Conservation (phyloP, 495 filamentous ascomycete species). For the Tuber magnatum region DNA sequence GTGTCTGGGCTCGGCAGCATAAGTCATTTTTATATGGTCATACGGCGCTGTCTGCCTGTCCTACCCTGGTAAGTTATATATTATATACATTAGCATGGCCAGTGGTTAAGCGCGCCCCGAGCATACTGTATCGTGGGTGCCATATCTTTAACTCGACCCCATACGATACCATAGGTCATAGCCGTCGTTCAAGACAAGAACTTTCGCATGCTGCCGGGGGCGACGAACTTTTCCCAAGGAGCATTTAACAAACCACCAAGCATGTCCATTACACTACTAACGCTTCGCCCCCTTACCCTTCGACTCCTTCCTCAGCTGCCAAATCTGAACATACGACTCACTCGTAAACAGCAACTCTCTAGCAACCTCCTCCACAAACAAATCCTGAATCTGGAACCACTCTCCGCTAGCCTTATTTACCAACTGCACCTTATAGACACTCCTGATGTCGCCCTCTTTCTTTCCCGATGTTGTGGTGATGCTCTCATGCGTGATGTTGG, state of each 20-base stretch:
- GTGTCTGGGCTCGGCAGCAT: background rate
- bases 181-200: background rate
- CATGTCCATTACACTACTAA: background rate
- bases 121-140: background rate
- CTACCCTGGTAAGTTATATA: background rate
- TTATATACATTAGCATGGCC: background rate
- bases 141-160: background rate
- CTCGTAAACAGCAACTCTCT: conserved; percentile 82
- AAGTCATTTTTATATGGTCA: background rate
- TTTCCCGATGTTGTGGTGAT: conserved; percentile 51
- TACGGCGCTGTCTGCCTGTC: background rate
- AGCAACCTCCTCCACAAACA: conserved; percentile 81
- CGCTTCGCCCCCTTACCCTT: conserved; percentile 46
- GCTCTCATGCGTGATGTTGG: conserved; percentile 90
- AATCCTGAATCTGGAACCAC: conserved; percentile 89
- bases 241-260: background rate
- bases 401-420: conserved; percentile 56
- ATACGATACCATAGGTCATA: background rate
- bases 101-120: background rate
- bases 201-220: background rate
- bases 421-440: conserved; percentile 70
- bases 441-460: conserved; percentile 57
- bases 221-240: background rate
- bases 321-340: conserved; percentile 92
- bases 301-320: conserved; percentile 70